phyloP scores from a whole-genome alignment of 2,329 filamentous ascomycete genomes.

The Calonectria pseudoreteaudii region DNA sequence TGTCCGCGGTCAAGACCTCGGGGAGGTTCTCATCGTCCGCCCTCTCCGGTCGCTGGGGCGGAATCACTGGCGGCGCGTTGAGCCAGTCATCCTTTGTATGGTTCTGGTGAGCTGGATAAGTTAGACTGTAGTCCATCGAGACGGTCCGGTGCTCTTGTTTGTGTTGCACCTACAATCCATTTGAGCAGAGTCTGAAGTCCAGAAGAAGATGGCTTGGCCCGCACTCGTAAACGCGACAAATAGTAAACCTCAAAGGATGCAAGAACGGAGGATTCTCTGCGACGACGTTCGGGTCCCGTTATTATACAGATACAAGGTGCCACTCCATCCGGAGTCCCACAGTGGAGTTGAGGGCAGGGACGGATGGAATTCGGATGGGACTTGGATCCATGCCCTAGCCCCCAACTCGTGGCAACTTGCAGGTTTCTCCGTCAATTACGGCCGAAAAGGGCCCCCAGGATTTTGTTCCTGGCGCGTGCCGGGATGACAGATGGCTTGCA shows the following conservation, averaged over 20 bases:
- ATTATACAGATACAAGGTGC: constrained; percentile 3
- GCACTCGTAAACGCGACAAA: background rate
- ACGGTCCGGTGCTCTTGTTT: background rate
- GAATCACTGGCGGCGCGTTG: background rate
- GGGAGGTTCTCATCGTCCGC: background rate
- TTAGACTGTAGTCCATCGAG: background rate
- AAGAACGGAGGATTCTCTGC: background rate
- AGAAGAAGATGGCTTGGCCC: background rate
- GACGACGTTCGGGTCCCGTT: background rate
- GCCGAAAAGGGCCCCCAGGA: background rate
- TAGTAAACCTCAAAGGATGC: background rate
- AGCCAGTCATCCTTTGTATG: background rate
- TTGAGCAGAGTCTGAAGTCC: background rate
- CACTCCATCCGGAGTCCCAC: background rate
- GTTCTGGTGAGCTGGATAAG: background rate
- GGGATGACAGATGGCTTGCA: background rate
- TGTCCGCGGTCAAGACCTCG: background rate
- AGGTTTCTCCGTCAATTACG: constrained; percentile 4
- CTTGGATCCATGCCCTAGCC: background rate
- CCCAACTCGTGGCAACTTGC: background rate
- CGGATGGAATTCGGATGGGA: background rate
- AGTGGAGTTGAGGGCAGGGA: background rate
- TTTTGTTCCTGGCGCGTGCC: background rate
- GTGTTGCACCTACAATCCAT: background rate
- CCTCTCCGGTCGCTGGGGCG: background rate